Percentiles rank a stretch among this genome's conserved stretches.
Conservation (phyloP, 768 basidiomycete species). For the Goffeauzyma gilvescens region DNA sequence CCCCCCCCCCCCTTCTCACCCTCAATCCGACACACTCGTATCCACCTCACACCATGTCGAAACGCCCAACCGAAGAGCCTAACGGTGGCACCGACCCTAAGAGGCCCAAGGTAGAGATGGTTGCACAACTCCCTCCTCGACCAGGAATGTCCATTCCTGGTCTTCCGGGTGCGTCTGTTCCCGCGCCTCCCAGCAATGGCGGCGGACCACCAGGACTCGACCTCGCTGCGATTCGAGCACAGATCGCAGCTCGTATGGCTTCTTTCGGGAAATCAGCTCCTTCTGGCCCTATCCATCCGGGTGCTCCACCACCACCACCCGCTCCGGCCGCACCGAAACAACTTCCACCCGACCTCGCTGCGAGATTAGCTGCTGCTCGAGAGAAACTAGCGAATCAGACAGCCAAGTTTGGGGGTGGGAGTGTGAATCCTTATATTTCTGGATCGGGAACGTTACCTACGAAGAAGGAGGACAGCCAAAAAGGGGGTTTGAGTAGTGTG, state of each 20-base stretch:
- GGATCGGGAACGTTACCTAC: constrained; percentile 3
- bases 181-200: not conserved
- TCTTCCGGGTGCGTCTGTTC: not conserved
- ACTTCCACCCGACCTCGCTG: constrained; percentile 41
- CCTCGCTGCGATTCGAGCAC: constrained; percentile 29
- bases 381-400: constrained; percentile 65
- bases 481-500: constrained; percentile 9
- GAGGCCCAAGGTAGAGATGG: constrained; percentile 9
- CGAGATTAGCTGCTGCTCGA: constrained; percentile 66
- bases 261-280: constrained; percentile 5
- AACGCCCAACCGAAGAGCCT: constrained; percentile 20
- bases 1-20: too few relatives aligned
- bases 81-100: constrained; percentile 19
- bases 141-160: not conserved
- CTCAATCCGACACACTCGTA: too few relatives aligned
- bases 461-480: constrained; percentile 23
- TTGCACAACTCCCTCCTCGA: not conserved
- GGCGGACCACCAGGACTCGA: constrained; percentile 15
- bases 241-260: constrained; percentile 21
- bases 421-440: constrained; percentile 62
- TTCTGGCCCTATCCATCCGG: constrained; percentile 15
- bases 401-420: constrained; percentile 36
- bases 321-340: constrained; percentile 34
- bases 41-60: constrained; percentile 15
- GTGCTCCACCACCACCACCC: constrained; percentile 34